Evolutionary conservation across 495 filamentous ascomycete species (phyloP), one percentile per base, ranked within the genome.

Genomic region (Neurospora sp.): DNA sequence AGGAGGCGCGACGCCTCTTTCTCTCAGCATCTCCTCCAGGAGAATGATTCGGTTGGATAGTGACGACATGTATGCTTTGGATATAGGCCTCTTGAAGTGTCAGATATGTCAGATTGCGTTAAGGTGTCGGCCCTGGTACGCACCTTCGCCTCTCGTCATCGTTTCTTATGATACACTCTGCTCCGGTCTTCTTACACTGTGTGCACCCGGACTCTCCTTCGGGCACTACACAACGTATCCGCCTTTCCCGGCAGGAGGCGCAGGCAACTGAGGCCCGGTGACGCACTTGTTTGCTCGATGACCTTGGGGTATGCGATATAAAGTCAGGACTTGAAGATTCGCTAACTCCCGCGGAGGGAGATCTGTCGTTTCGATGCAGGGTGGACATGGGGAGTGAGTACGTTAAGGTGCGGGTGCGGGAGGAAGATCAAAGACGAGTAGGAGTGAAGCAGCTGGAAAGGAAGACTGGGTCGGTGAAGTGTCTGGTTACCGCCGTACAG

Each of bases 211-310:
- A 78, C 53, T 84, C 82, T 18, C 85, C 86, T 12, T 83, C 79
- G 31, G 83, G 84, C 40, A 88, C 86, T n/a, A 88, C 86, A 76
- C 86, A 88, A 74, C 86, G 81, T 70, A 88, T 88, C 61, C 86
- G 79, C 40, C 86, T 82, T 73, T 88, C 86, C 72, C 86, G 81
- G 53, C 82, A 83, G 2, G 81, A 82, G n/a, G 78, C 79, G 72
- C 82, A 83, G 12, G 82, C 82, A 71, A 83, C 78, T 6, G 80
- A 82, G 40, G 82, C 82, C 31, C 82, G 79, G 59, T 83, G 82
- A 37, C 82, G 80, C 14, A 83, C 69, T 38, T 83, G 74, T 20
- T 75, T 69, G 16, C 75, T 75, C 20, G 77, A 71, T 8, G 77
- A 75, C 10, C 76, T 74, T 12, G 79, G 75, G 31, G 76, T 73